Evolutionary conservation across 2,329 filamentous ascomycete species (phyloP).

Genomic region (Byssoonygena ceratinophila): DNA sequence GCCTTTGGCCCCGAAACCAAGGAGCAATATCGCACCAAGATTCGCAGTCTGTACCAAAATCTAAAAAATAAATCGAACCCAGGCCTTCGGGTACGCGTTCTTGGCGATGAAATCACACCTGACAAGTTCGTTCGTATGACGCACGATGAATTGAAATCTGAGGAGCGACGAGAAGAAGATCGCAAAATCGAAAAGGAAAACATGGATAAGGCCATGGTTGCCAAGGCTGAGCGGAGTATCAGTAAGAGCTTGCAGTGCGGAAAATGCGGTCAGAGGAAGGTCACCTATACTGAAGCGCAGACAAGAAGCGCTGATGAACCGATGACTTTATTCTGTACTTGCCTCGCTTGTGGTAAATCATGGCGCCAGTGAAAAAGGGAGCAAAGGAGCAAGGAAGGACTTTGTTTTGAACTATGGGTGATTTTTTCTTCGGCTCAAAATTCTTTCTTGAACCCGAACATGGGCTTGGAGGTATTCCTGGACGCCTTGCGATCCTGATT

Average conservation of each 20-base stretch:
- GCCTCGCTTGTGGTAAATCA: constrained; percentile 40
- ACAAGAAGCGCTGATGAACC: constrained; percentile 93
- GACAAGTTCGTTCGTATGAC: constrained; percentile 75
- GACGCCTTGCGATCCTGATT: not conserved
- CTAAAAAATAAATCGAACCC: constrained; percentile 86
- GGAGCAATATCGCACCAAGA: constrained; percentile 70
- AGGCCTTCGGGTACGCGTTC: constrained; percentile 62
- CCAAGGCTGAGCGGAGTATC: constrained; percentile 82
- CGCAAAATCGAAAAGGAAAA: constrained; percentile 75
- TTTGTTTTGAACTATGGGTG: not conserved
- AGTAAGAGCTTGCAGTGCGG: constrained; percentile 78
- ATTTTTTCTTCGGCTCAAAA: not conserved
- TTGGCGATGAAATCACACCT: constrained; percentile 61
- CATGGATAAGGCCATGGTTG: constrained; percentile 93
- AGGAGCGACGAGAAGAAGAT: constrained; percentile 66
- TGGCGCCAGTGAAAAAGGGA: constrained; percentile 28
- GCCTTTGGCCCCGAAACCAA: constrained; percentile 59
- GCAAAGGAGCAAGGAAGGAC: too few relatives aligned
- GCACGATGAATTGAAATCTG: constrained; percentile 81
- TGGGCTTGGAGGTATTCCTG: not conserved
- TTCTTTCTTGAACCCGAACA: not conserved
- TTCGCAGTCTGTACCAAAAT: constrained; percentile 87
- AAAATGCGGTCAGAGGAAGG: constrained; percentile 86
- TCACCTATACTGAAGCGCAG: constrained; percentile 93
- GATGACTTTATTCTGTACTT: constrained; percentile 42